Base-by-base conservation (phyloP, 164 flowering plant species). In the Umbellularia californica region DNA sequence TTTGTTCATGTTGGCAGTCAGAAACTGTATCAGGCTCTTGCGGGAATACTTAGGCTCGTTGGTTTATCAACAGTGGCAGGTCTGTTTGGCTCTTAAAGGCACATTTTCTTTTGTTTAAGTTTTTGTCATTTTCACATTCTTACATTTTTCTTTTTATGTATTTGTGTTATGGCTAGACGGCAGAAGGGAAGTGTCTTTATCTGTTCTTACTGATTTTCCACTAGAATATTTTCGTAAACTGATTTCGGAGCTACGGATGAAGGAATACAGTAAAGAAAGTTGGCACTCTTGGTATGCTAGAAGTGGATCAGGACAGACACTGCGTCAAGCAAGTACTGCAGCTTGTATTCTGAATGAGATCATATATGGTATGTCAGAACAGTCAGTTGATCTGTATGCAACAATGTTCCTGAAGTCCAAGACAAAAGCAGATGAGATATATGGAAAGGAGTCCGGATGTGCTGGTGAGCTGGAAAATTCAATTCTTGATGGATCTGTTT, bases 261-360 rank as follows among this genome's bases (percentile, higher is more conserved):
- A 76, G 81, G 88, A 88, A 60, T 84, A 81, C 82, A 84, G 70
- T 72, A 80, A 83, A 64, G 92, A 93, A 79, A 85, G 88, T 77
- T 95, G 97, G 98, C 87, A 87, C 55, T 81, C 91, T 70, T 95
- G 98, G 98, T 92, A 92, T 74, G 35, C 69, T 60, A 86, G 87
- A 80, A 86, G 83, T 76, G 91, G 87, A 27, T 93, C 90, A 27
- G 99, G 98, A 25, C 90, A 88, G 73, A 79, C 94, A 69, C 71
- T 95, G 76, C 92, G 93, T 28, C 91, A 91, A 79, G 97, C 97
- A 63, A 86, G 95, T 77, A 94, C 95, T 68, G 92, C 98, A 60
- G 90, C 72, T 14, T 92, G 94, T 81, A 85, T 95, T 77, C 82
- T 93, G 20, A 95, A 91, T 83, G 98, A 95, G 82, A 84, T 95